A percentile compares a stretch with the other conserved stretches of the same genome.
Evolutionary conservation across 169 alveolate genomes (phyloP).

Genomic region (Plasmodium sp.): DNA sequence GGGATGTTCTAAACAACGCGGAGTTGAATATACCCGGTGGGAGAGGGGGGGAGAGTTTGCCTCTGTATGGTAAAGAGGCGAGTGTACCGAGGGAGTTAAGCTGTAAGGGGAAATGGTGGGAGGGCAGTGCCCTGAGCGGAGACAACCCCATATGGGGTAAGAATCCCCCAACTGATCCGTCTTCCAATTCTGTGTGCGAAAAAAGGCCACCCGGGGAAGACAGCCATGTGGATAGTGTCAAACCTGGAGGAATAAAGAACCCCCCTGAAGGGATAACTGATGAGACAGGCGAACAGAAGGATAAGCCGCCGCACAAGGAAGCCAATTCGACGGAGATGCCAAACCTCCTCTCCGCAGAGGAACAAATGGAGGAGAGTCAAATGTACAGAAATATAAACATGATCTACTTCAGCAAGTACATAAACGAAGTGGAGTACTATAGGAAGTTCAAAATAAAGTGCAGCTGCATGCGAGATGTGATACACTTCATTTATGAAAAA

Average conservation of each 20-base stretch:
- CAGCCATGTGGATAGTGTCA: background rate
- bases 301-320: background rate
- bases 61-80: background rate
- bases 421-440: constrained; percentile 58
- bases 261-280: background rate
- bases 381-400: constrained; percentile 54
- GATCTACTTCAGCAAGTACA: constrained; percentile 58
- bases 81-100: background rate
- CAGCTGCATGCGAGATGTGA: constrained; percentile 30
- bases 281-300: background rate
- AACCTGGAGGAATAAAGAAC: too few species aligned
- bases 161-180: background rate
- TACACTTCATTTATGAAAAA: constrained; percentile 39
- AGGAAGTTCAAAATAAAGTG: constrained; percentile 57
- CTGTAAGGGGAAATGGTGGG: background rate
- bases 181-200: background rate
- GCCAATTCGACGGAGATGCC: background rate
- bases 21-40: constrained; percentile 38
- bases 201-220: background rate
- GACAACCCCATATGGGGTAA: background rate
- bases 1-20: constrained; percentile 64
- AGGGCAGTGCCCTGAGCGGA: background rate
- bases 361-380: background rate
- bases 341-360: background rate
- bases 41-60: background rate